phyloP scores from a whole-genome alignment of 768 basidiomycete species.

The Suillus subluteus region DNA sequence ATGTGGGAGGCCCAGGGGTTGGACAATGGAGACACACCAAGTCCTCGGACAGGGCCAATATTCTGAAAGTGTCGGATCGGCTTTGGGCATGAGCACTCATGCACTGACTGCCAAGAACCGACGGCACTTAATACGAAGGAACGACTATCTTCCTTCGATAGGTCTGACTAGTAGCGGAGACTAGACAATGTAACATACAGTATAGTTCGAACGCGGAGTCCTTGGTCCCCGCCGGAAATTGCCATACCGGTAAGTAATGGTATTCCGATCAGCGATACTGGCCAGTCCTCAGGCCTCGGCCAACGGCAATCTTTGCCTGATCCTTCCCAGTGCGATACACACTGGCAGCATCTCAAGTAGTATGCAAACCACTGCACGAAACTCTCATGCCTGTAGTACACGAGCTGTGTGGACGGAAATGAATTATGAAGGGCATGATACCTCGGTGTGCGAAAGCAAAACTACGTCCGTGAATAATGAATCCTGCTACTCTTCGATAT shows the following conservation, averaged over 20 bases:
- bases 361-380: neutral
- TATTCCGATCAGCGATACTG: neutral
- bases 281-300: neutral
- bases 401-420: slow-evolving; percentile 6
- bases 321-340: neutral
- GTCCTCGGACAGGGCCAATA: neutral
- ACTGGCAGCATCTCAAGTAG: neutral
- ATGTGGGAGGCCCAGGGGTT: neutral
- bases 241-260: neutral
- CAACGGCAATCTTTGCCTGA: neutral
- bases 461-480: neutral
- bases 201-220: neutral
- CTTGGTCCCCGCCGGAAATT: neutral
- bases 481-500: neutral
- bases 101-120: too few relatives aligned
- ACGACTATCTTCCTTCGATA: neutral
- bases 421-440: neutral
- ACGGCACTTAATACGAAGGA: neutral
- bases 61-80: neutral
- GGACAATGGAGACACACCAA: neutral
- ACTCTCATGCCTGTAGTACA: neutral
- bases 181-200: neutral
- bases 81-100: neutral
- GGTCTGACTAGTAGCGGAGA: neutral
- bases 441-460: slow-evolving; percentile 4